Evolutionary conservation across 1,284 basidiomycete genomes (phyloP).

Genomic region (Cryptococcus sp.): DNA sequence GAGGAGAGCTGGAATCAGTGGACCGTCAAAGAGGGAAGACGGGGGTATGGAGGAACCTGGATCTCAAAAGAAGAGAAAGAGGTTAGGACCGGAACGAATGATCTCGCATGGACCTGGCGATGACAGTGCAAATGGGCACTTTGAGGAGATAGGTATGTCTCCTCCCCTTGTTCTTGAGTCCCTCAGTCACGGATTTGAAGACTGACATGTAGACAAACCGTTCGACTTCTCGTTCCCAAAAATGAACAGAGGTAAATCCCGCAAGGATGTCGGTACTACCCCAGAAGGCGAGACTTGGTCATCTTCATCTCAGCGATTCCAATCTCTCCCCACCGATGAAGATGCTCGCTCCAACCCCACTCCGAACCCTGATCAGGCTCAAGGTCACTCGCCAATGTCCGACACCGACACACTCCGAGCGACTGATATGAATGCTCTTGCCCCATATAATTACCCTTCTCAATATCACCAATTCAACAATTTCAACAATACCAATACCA

Average conservation of each 20-base stretch:
- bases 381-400: conserved; percentile 25
- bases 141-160: conserved; percentile 37
- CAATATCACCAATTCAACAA: neutral
- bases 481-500: conserved; percentile 2
- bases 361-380: conserved; percentile 18
- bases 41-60: conserved; percentile 17
- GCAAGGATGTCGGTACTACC: neutral
- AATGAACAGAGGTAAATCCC: neutral
- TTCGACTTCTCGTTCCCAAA: conserved; percentile 7
- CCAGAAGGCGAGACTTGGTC: conserved; percentile 13
- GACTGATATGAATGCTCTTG: conserved; percentile 18
- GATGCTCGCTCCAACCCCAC: conserved; percentile 12
- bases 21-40: conserved; percentile 24
- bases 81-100: conserved; percentile 40
- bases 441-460: conserved; percentile 11
- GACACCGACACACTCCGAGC: conserved; percentile 12
- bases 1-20: conserved; percentile 18
- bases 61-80: conserved; percentile 31
- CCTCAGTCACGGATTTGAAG: neutral
- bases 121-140: conserved; percentile 5
- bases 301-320: conserved; percentile 31
- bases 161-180: neutral
- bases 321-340: conserved; percentile 34
- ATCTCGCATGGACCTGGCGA: conserved; percentile 35
- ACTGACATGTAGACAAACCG: neutral